Evolutionary conservation across 1,284 basidiomycete genomes (phyloP).

Genomic region (Cryptococcus sp.): DNA sequence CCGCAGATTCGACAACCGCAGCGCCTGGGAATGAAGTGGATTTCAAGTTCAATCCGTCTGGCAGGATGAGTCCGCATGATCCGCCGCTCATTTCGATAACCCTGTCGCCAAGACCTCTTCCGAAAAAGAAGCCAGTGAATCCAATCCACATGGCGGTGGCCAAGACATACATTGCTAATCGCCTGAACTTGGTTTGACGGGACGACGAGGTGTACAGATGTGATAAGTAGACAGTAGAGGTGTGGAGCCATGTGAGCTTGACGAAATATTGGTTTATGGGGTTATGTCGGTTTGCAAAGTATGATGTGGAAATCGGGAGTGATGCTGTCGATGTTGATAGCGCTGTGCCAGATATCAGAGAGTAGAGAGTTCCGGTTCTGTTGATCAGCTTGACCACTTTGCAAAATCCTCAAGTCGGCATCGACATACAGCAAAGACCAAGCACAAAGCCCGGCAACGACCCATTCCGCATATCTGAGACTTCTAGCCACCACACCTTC

Average conservation of each 20-base stretch:
- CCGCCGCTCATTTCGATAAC: slow-evolving; percentile 73
- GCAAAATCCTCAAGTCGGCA: not conserved
- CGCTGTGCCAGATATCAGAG: slow-evolving; percentile 57
- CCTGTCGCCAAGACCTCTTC: slow-evolving; percentile 74
- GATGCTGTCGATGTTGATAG: slow-evolving; percentile 53
- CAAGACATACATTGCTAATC: slow-evolving; percentile 59
- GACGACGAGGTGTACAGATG: slow-evolving; percentile 31
- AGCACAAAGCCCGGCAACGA: slow-evolving; percentile 13
- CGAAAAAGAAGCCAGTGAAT: slow-evolving; percentile 89
- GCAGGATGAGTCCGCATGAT: slow-evolving; percentile 67
- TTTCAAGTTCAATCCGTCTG: slow-evolving; percentile 28
- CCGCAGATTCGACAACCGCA: not conserved
- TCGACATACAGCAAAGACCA: slow-evolving; percentile 26
- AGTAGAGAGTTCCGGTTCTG: slow-evolving; percentile 45
- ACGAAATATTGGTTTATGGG: slow-evolving; percentile 80
- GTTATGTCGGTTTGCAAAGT: slow-evolving; percentile 79
- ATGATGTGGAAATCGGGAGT: slow-evolving; percentile 46
- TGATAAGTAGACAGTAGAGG: slow-evolving; percentile 60
- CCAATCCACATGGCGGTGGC: slow-evolving; percentile 67
- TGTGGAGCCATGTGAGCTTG: slow-evolving; percentile 91
- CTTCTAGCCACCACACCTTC: slow-evolving; percentile 5
- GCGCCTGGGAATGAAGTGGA: slow-evolving; percentile 3
- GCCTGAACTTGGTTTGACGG: slow-evolving; percentile 45
- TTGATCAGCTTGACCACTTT: not conserved
- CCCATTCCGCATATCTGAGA: slow-evolving; percentile 4